A percentile compares a stretch with the other conserved stretches of the same genome.
phyloP scores from a whole-genome alignment of 257 asterid genomes.

The Fraxinus anomala region DNA sequence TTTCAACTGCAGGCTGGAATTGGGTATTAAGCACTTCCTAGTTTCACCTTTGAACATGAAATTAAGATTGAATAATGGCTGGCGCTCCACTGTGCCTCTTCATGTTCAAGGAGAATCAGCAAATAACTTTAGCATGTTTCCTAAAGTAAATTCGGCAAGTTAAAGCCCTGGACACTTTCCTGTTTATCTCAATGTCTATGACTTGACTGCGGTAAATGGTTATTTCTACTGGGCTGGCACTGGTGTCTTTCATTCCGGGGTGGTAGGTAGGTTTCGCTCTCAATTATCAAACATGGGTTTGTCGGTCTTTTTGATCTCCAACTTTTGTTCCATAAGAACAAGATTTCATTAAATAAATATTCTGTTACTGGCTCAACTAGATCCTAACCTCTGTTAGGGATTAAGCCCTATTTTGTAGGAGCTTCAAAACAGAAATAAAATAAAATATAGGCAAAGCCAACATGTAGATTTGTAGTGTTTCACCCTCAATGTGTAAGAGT shows the following conservation, averaged over 20 bases:
- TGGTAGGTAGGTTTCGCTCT: conserved; percentile 60
- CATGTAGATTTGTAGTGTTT: too few species aligned
- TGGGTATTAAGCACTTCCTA: conserved; percentile 35
- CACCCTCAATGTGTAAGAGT: too few species aligned
- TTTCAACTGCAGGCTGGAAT: conserved; percentile 44
- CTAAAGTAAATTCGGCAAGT: conserved; percentile 49
- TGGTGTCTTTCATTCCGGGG: conserved; percentile 85
- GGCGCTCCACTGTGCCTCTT: conserved; percentile 63
- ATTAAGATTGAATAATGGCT: conserved; percentile 39
- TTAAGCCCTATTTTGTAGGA: not conserved
- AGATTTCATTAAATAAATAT: too few species aligned
- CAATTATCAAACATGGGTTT: not conserved
- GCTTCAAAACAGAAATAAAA: too few species aligned
- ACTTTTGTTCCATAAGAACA: not conserved
- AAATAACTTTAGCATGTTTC: conserved; percentile 53
- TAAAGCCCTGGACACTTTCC: conserved; percentile 49
- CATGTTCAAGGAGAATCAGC: conserved; percentile 46
- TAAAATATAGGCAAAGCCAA: too few species aligned
- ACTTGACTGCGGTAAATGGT: conserved; percentile 68
- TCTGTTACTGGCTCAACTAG: not conserved
- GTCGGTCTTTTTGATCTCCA: not conserved
- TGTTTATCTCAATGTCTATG: conserved; percentile 82
- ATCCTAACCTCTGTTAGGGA: not conserved
- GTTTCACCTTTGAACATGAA: conserved; percentile 55
- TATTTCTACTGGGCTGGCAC: conserved; percentile 88